Evolutionary conservation across 2,329 filamentous ascomycete species (phyloP).

Genomic region (Didymella glomerata): DNA sequence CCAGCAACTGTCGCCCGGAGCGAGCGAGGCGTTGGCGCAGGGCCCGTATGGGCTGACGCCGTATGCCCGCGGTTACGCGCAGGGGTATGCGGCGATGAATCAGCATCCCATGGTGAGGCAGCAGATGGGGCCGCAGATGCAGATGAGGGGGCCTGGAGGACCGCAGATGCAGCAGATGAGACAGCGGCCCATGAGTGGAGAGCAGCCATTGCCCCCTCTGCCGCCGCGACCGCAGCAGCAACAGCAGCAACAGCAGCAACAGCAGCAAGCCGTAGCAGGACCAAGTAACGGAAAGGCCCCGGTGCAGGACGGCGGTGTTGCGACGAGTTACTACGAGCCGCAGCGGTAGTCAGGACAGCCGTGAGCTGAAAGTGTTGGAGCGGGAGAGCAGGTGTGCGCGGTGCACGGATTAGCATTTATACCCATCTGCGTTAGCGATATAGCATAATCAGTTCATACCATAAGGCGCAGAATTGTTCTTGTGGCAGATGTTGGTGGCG

Average conservation of each 20-base stretch:
- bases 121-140: background rate
- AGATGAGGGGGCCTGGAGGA: background rate
- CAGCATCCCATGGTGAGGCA: slow-evolving; percentile 1
- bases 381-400: background rate
- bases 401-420: background rate
- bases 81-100: background rate
- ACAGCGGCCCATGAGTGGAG: background rate
- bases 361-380: background rate
- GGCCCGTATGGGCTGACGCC: background rate
- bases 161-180: slow-evolving; percentile 6
- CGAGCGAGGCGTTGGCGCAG: background rate
- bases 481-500: no score
- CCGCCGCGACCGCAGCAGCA: slow-evolving; percentile 1
- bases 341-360: background rate
- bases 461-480: no score
- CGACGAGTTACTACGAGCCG: slow-evolving; percentile 20
- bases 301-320: background rate
- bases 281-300: slow-evolving; percentile 13
- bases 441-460: background rate
- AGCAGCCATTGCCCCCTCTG: slow-evolving; percentile 8
- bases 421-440: slow-evolving; percentile 1
- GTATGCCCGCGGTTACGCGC: background rate
- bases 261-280: slow-evolving; percentile 1
- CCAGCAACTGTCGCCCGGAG: background rate
- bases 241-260: background rate